These are phyloP conservation scores for Penicillium desertorum DNA, from an alignment of 495 filamentous ascomycete species.

Conservation along the genomic window DNA sequence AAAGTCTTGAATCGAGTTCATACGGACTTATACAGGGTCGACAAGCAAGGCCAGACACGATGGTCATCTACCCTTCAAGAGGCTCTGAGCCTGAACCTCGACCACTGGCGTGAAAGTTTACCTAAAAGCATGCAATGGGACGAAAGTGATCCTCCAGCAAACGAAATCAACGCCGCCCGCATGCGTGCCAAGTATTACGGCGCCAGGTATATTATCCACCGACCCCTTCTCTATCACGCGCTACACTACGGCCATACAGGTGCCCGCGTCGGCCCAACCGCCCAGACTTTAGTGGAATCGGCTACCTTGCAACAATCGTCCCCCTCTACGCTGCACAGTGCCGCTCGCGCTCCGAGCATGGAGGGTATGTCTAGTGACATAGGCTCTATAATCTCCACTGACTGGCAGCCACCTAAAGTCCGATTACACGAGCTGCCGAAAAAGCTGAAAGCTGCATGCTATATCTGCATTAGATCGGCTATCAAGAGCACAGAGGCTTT, in stretches of 20 bases:
- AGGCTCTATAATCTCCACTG: slow-evolving; percentile 1
- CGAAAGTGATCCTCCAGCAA: slow-evolving; percentile 63
- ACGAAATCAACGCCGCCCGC: slow-evolving; percentile 80
- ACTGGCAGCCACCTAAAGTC: slow-evolving; percentile 20
- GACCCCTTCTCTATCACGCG: slow-evolving; percentile 70
- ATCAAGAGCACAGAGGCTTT: slow-evolving; percentile 9
- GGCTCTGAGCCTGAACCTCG: slow-evolving; percentile 49
- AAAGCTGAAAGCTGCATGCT: slow-evolving; percentile 33
- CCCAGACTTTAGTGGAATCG: slow-evolving; percentile 31
- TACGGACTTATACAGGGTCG: slow-evolving; percentile 70
- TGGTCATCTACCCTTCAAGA: slow-evolving; percentile 39
- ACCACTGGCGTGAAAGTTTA: slow-evolving; percentile 48
- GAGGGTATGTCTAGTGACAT: slow-evolving; percentile 36
- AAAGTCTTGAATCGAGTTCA: slow-evolving; percentile 85
- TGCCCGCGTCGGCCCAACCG: slow-evolving; percentile 19
- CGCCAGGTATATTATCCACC: slow-evolving; percentile 82
- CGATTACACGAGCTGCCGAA: slow-evolving; percentile 31
- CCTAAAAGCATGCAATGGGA: slow-evolving; percentile 59
- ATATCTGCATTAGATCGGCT: slow-evolving; percentile 4
- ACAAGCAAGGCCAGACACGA: slow-evolving; percentile 34
- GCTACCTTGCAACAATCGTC: slow-evolving; percentile 39
- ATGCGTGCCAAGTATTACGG: slow-evolving; percentile 94
- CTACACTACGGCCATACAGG: slow-evolving; percentile 52
- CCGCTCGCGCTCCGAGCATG: slow-evolving; percentile 30
- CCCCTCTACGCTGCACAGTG: slow-evolving; percentile 30